Conservation (phyloP, 129 eudicot species). For the Pittosporum tobira region DNA sequence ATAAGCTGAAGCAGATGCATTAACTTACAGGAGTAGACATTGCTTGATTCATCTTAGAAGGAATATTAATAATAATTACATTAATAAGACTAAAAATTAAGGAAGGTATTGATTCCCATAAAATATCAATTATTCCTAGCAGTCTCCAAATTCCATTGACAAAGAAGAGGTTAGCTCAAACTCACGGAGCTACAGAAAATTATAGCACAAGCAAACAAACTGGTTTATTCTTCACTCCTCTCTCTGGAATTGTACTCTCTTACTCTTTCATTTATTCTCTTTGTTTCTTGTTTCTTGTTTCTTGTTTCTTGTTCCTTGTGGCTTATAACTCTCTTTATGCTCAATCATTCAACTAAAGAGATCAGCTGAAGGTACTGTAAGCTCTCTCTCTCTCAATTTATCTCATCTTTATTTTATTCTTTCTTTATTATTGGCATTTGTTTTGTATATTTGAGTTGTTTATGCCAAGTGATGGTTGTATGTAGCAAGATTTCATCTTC, state of each 20-base stretch:
- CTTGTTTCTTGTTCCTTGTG: no score
- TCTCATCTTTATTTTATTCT: no score
- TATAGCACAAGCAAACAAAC: background rate
- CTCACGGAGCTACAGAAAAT: background rate
- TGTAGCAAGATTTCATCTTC: background rate
- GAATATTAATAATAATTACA: no score
- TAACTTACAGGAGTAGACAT: no score
- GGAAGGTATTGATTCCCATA: conserved; percentile 15
- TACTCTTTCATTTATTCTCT: background rate
- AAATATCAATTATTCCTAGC: no score
- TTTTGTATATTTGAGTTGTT: background rate
- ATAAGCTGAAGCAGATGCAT: no score
- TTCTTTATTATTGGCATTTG: background rate
- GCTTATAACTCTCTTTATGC: conserved; percentile 1
- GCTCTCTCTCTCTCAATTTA: conserved; percentile 1
- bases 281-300: background rate
- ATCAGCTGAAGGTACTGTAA: background rate
- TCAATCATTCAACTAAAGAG: background rate
- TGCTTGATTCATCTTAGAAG: no score
- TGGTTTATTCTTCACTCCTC: background rate
- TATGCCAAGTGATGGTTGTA: background rate
- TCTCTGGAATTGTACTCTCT: background rate
- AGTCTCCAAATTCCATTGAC: conserved; percentile 10
- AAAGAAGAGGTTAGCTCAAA: conserved; percentile 9
- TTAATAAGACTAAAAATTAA: background rate